Conservation (phyloP, 164 flowering plant species). For the Piper longum region DNA sequence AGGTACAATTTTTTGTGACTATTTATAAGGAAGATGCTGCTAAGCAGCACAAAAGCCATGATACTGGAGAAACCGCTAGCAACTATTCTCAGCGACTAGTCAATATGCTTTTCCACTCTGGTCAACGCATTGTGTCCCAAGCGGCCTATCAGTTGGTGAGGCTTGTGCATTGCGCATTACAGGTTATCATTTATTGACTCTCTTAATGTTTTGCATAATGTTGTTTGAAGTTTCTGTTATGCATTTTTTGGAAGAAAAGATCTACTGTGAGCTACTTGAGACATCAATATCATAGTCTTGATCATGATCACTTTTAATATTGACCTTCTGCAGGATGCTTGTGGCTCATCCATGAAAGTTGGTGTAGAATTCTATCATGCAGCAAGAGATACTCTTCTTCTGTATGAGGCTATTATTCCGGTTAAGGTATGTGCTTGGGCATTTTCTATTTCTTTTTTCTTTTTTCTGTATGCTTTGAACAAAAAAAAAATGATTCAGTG, state of each 20-base stretch:
- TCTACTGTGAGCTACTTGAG: neutral
- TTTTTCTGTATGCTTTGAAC: too few species aligned
- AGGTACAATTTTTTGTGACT: neutral
- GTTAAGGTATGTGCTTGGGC: constrained; percentile 48
- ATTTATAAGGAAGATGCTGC: constrained; percentile 3
- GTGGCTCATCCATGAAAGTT: constrained; percentile 73
- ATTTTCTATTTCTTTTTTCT: too few species aligned
- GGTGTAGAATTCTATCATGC: constrained; percentile 84
- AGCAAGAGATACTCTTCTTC: constrained; percentile 78
- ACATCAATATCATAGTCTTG: too few species aligned
- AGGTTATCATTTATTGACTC: constrained; percentile 22
- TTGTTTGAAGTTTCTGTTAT: neutral
- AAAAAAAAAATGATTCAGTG: too few species aligned
- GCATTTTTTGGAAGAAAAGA: neutral
- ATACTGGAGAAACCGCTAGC: constrained; percentile 14
- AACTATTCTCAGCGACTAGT: constrained; percentile 26
- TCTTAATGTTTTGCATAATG: neutral
- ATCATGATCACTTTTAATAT: neutral
- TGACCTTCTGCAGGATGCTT: constrained; percentile 52
- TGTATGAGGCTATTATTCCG: constrained; percentile 81
- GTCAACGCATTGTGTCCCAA: constrained; percentile 61
- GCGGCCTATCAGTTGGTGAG: constrained; percentile 69
- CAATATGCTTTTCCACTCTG: constrained; percentile 55
- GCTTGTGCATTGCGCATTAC: constrained; percentile 64
- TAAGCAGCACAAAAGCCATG: constrained; percentile 8